Percentiles rank a stretch among this genome's conserved stretches.
Conservation (phyloP, 148 eudicot genomes). For the Gaultheria prostrata region DNA sequence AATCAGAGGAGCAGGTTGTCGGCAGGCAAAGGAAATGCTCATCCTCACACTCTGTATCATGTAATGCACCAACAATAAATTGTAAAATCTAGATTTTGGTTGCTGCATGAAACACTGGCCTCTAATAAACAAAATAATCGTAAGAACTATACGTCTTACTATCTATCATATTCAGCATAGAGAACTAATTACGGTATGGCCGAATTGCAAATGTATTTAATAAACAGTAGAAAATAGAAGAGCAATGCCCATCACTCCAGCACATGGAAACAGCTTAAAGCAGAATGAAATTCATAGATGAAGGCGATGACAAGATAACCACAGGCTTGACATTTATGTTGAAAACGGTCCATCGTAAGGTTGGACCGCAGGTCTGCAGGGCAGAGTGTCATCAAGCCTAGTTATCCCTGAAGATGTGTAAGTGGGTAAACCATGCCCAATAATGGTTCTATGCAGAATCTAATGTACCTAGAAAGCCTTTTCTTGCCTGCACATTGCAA, state of each 20-base stretch:
- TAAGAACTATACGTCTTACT: neutral
- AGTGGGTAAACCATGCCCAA: neutral
- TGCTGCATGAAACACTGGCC: neutral
- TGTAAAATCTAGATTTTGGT: neutral
- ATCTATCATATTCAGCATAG: neutral
- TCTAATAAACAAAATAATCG: neutral
- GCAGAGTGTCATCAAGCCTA: neutral
- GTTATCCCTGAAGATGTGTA: neutral
- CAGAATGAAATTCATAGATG: neutral
- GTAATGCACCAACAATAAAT: neutral
- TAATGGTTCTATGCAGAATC: neutral
- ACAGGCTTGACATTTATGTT: neutral
- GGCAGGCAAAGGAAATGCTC: neutral
- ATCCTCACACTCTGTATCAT: neutral
- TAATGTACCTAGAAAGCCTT: neutral
- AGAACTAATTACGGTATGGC: too few species aligned
- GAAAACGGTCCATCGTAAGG: neutral
- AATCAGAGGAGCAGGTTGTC: neutral
- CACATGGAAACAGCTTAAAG: neutral
- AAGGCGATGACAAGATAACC: neutral
- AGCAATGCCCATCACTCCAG: neutral
- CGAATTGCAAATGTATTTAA: neutral
- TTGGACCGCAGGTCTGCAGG: neutral
- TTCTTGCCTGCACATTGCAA: neutral
- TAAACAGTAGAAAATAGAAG: neutral